phyloP scores from a whole-genome alignment of 805 yeast species.

The Candida nitratophila region DNA sequence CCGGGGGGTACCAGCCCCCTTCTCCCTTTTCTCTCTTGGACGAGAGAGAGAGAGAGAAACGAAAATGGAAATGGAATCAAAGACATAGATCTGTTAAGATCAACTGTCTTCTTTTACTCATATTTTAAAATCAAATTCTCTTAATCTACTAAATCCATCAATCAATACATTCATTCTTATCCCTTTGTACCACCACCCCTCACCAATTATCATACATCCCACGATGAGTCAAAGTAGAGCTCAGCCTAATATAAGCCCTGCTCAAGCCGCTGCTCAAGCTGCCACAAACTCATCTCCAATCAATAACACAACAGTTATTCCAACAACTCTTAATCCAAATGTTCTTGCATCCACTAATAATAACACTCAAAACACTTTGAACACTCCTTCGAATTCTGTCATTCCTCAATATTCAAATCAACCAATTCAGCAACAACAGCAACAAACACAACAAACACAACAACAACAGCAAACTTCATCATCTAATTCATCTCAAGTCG shows the following conservation, averaged over 20 bases:
- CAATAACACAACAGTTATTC: conserved; percentile 4
- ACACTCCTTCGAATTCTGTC: conserved; percentile 6
- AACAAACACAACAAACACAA: conserved; percentile 9
- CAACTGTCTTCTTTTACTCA: too few species aligned
- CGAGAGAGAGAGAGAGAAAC: too few species aligned
- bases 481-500: conserved; percentile 49
- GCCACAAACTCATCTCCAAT: conserved; percentile 19
- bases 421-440: conserved; percentile 6
- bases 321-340: conserved; percentile 5
- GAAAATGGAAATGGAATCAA: too few species aligned
- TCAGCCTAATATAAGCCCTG: conserved; percentile 10
- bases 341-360: conserved; percentile 1
- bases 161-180: too few species aligned
- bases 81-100: too few species aligned
- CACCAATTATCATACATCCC: too few species aligned
- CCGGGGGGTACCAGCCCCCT: too few species aligned
- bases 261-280: conserved; percentile 28
- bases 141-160: too few species aligned
- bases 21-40: too few species aligned
- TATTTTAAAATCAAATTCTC: too few species aligned
- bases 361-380: conserved; percentile 3
- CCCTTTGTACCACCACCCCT: too few species aligned
- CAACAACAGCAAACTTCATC: conserved; percentile 9
- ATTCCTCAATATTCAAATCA: conserved; percentile 5
- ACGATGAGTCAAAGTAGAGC: not conserved